Percentiles rank a stretch among this genome's conserved stretches.
phyloP scores from a whole-genome alignment of 192 early-diverging fungal genomes.

The Coemansia sp. region DNA sequence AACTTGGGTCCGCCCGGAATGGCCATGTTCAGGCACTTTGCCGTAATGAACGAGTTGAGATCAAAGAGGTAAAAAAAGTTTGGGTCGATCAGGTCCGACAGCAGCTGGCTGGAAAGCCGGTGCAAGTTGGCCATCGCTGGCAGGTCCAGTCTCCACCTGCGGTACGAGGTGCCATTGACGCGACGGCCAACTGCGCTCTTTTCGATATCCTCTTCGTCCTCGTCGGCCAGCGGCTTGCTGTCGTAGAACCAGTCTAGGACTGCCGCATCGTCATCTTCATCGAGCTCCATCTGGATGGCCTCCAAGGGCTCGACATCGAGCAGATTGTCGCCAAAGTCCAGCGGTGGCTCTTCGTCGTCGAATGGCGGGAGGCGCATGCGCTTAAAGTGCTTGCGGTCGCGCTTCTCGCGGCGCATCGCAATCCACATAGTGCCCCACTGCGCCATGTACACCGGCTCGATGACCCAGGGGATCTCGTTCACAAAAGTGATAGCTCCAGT shows the following conservation, averaged over 20 bases:
- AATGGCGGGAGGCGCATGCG: conserved; percentile 98
- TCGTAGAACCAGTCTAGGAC: conserved; percentile 98
- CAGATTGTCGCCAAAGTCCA: conserved; percentile 99
- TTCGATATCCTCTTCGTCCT: conserved; percentile 35
- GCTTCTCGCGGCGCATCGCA: conserved; percentile 99
- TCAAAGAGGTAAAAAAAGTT: conserved; percentile 99
- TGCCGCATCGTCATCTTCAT: conserved; percentile 88
- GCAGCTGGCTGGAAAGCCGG: conserved; percentile 85
- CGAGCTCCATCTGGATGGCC: conserved; percentile 98
- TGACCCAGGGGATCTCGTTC: conserved; percentile 93
- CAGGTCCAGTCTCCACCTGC: conserved; percentile 85
- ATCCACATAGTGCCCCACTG: conserved; percentile 99
- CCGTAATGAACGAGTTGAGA: conserved; percentile 90
- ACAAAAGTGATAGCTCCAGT: conserved; percentile 99
- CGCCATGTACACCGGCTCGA: conserved; percentile 96
- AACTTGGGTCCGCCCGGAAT: conserved; percentile 98
- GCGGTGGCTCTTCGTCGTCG: conserved; percentile 98
- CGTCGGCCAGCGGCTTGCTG: conserved; percentile 79
- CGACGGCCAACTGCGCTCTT: conserved; percentile 43
- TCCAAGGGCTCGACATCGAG: conserved; percentile 97
- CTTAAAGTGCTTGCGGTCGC: conserved; percentile 96
- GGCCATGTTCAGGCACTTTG: conserved; percentile 96
- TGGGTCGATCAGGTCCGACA: conserved; percentile 91
- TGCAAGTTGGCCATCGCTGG: conserved; percentile 95
- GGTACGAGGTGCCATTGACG: conserved; percentile 87